Evolutionary conservation across 352 stramenopile genomes (phyloP), one percentile per base, ranked within the genome.

Genomic region (Phytophthora foliorum): DNA sequence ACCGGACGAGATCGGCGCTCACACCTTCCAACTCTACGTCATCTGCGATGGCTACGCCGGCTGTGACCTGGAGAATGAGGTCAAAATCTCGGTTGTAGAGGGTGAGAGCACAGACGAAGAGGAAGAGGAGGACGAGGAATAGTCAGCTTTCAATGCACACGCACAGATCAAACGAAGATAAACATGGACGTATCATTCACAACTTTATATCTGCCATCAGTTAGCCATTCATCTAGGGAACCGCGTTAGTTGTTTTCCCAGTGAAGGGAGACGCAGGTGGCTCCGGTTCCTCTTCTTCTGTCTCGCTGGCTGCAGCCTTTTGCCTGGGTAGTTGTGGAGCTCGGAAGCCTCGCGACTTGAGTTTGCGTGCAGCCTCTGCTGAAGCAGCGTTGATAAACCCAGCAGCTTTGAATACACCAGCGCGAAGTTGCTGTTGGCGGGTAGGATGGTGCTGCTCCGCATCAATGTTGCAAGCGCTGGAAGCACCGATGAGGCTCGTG

Each of bases 11-110:
- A 73, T 96, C 27, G 98, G 97, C 42, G 88, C 98, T 60, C 97
- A 99, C 76, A 85, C 95, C 21, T 91, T 99, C 60, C 97, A 98
- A 59, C 76, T 99, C 24, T 99, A 99, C 75, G 96, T 99, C 39
- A 99, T 99, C 78, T 99, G 97, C 80, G 98, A 99, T 73, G 97
- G 93, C 55, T 99, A 99, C 78, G 78, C 99, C 8, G 98, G 98
- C 24, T 99, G 93, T 72, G 98, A 99, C 74, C 88, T 99, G 65
- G 97, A 99, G 78, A 99, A 99, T 77, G 90, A 97, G 59, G 72
- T 96, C 41, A 67, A 68, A 24, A 78, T 96, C 39, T 81, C 63
- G 1, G 87, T 96, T 17, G 75, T 92, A 4, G 67, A 93, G 58
- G 76, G 64, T 13, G 59, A 78, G 14, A 73, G 74, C 14, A 84